phyloP scores from a whole-genome alignment of 2,329 filamentous ascomycete genomes.

The Venturia oleaginea region DNA sequence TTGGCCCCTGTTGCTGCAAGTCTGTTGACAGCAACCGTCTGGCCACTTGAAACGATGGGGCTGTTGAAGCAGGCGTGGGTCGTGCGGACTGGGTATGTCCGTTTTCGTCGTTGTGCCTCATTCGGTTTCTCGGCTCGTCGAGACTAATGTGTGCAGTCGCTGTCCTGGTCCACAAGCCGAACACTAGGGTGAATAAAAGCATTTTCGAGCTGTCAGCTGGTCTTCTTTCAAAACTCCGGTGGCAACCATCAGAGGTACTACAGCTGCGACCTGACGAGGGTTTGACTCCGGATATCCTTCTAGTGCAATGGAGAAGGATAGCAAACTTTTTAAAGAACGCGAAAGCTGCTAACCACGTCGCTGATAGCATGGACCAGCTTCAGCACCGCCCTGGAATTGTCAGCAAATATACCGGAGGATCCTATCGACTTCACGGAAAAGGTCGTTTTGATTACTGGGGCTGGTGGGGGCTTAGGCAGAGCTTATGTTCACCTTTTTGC shows the following conservation, averaged over 20 bases:
- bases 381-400: slow-evolving; percentile 74
- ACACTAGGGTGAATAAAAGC: slow-evolving; percentile 70
- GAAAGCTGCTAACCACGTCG: slow-evolving; percentile 35
- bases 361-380: slow-evolving; percentile 77
- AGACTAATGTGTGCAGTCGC: background rate
- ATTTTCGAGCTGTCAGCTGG: slow-evolving; percentile 95
- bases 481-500: slow-evolving; percentile 82
- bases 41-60: slow-evolving; percentile 86
- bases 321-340: slow-evolving; percentile 49
- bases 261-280: slow-evolving; percentile 81
- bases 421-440: slow-evolving; percentile 73
- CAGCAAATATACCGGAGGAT: slow-evolving; percentile 61
- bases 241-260: slow-evolving; percentile 86
- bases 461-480: slow-evolving; percentile 81
- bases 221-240: slow-evolving; percentile 84
- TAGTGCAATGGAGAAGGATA: slow-evolving; percentile 83
- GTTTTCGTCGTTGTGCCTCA: background rate
- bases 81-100: slow-evolving; percentile 69
- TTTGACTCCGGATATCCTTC: slow-evolving; percentile 78
- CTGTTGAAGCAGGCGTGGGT: slow-evolving; percentile 89
- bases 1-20: slow-evolving; percentile 93
- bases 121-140: background rate
- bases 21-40: slow-evolving; percentile 89
- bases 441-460: slow-evolving; percentile 80
- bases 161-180: slow-evolving; percentile 75